Evolutionary conservation across 805 yeast genomes (phyloP), one percentile per base, ranked within the genome.

Genomic region (Wickerhamiella australiensis): DNA sequence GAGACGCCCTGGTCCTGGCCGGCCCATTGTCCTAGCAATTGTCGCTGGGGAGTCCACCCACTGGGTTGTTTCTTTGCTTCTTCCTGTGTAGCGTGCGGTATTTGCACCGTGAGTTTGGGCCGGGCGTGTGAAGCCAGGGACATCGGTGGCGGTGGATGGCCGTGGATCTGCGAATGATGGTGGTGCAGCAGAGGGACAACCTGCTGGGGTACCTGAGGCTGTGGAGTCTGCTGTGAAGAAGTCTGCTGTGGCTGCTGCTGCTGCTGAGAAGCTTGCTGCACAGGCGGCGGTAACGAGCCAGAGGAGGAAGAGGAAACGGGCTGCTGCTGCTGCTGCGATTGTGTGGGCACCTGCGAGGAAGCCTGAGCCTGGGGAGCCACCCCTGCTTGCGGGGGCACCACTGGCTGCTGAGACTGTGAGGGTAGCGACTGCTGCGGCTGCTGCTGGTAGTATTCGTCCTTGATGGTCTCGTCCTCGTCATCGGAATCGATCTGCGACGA

Each of bases 31-130:
- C n/a, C 21, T 33, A 22, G 13, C 12, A 23, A n/a, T n/a, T 23
- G 47, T n/a, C 41, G 31, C 42, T 22, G 47, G 4, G 40, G 47
- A 2, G 49, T 25, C 49, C 43, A 37, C 6, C 23, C 26, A 15
- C 31, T 35, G 42, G 21, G 22, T 8, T n/a, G 49, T 5, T 36
- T 31, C 9, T 22, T 20, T 5, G 17, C n/a, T 20, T 23, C 18
- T 22, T 44, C 31, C 5, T 31, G 41, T 12, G 31, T 3, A 33
- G 22, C 41, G 26, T 22, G 26, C 17, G 70, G 70, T 36, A 67
- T 67, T 41, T 63, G 65, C 9, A 67, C 68, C 52, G 64, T 67
- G 11, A 67, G 59, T 46, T 65, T 65, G 5, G 71, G 71, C 38
- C 68, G 56, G 20, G 48, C 21, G 25, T 33, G 38, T 15, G 38